Percentiles rank a stretch among this genome's conserved stretches.
These are phyloP conservation scores for Tubosaeta sp. DNA, from an alignment of 768 basidiomycete species.

Conservation along the genomic window DNA sequence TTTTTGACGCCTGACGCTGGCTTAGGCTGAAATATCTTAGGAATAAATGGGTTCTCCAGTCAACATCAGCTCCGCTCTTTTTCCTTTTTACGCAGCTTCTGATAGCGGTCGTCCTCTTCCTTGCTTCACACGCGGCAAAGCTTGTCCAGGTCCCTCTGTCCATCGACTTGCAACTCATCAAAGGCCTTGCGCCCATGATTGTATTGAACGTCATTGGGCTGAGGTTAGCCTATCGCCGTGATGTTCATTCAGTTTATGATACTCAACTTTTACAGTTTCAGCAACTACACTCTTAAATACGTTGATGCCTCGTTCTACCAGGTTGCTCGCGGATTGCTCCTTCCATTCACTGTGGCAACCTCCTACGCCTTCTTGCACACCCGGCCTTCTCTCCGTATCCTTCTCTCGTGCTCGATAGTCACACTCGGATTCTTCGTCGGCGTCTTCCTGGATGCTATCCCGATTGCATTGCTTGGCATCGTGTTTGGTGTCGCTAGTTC, in stretches of 20 bases:
- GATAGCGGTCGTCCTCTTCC: constrained; percentile 76
- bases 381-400: constrained; percentile 70
- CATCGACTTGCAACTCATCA: constrained; percentile 61
- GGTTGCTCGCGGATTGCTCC: constrained; percentile 88
- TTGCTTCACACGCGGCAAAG: constrained; percentile 55
- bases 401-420: constrained; percentile 74
- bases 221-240: constrained; percentile 48
- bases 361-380: constrained; percentile 75
- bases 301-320: constrained; percentile 96
- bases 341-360: constrained; percentile 90
- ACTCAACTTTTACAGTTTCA: constrained; percentile 50
- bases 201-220: constrained; percentile 77
- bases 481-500: constrained; percentile 81
- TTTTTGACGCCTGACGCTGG: constrained; percentile 18
- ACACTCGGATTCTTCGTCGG: constrained; percentile 91
- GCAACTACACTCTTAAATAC: constrained; percentile 89
- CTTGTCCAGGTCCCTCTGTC: constrained; percentile 64
- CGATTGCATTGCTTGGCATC: constrained; percentile 60
- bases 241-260: not conserved
- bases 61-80: constrained; percentile 73
- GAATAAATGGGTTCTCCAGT: constrained; percentile 89
- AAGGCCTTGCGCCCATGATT: constrained; percentile 73
- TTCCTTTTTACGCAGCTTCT: constrained; percentile 79
- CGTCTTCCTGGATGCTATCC: constrained; percentile 71
- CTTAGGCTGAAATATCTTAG: constrained; percentile 35